Percentiles rank a stretch among this genome's conserved stretches.
phyloP scores from a whole-genome alignment of 2,329 filamentous ascomycete genomes.

The Lasiodiplodia gonubiensis region DNA sequence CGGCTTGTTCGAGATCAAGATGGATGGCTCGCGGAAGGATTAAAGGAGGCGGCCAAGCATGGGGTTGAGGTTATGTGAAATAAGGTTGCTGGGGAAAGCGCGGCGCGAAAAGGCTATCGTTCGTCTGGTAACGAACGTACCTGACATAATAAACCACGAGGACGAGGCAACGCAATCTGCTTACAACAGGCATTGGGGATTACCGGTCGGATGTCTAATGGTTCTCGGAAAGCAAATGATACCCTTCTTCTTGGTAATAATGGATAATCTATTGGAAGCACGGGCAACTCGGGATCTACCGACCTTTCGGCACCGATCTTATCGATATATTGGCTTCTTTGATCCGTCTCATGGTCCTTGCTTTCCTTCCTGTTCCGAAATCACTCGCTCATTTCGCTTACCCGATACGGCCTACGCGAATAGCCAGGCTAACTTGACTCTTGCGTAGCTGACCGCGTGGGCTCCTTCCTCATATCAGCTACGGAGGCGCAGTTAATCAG shows the following conservation, averaged over 20 bases:
- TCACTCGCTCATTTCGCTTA: conserved; percentile 5
- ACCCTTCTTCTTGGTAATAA: conserved; percentile 19
- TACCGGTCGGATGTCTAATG: neutral
- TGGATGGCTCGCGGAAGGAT: conserved; percentile 33
- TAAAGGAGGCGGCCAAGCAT: conserved; percentile 11
- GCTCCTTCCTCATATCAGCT: neutral
- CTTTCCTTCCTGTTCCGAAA: neutral
- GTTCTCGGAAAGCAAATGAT: conserved; percentile 5
- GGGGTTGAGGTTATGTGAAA: neutral
- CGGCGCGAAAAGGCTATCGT: neutral
- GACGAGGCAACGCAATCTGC: neutral
- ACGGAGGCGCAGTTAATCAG: neutral
- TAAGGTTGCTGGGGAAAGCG: conserved; percentile 6
- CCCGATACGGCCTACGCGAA: neutral
- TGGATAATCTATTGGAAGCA: neutral
- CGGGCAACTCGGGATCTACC: neutral
- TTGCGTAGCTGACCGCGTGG: neutral
- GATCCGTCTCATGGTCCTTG: neutral
- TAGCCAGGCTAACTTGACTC: neutral
- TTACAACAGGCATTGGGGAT: neutral
- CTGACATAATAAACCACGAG: too few species aligned
- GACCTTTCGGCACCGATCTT: neutral
- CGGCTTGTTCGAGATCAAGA: conserved; percentile 54
- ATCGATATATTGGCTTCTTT: conserved; percentile 2
- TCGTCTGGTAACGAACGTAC: neutral